Evolutionary conservation across 805 yeast species (phyloP).

Genomic region (Candida mattraensis): DNA sequence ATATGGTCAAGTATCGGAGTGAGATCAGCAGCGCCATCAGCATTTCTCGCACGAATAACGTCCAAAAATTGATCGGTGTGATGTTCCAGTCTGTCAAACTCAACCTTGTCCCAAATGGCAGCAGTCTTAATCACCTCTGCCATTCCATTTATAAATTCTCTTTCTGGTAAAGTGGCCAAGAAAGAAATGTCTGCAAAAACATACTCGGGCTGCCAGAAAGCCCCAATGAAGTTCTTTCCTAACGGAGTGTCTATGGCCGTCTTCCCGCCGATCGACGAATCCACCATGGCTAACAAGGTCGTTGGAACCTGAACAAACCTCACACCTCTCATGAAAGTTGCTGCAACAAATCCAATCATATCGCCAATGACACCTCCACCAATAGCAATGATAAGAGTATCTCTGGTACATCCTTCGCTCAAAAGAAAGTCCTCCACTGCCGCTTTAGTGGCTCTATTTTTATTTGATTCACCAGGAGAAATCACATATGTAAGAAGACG

Average conservation of each 20-base stretch:
- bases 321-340: slow-evolving; percentile 98
- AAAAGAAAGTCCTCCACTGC: slow-evolving; percentile 88
- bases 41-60: slow-evolving; percentile 50
- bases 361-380: slow-evolving; percentile 99
- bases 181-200: slow-evolving; percentile 87
- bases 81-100: slow-evolving; percentile 79
- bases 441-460: slow-evolving; percentile 86
- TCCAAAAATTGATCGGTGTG: slow-evolving; percentile 69
- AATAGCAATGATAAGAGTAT: slow-evolving; percentile 88
- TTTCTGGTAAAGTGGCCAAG: slow-evolving; percentile 81
- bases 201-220: slow-evolving; percentile 94
- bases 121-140: slow-evolving; percentile 98
- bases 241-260: slow-evolving; percentile 96
- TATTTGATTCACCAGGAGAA: slow-evolving; percentile 91
- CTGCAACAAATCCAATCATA: slow-evolving; percentile 98
- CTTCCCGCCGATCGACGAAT: slow-evolving; percentile 96
- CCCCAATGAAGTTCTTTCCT: slow-evolving; percentile 95
- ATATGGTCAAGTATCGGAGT: slow-evolving; percentile 70
- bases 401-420: slow-evolving; percentile 87
- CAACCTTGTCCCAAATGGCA: slow-evolving; percentile 92
- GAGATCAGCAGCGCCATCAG: slow-evolving; percentile 58
- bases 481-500: slow-evolving; percentile 74
- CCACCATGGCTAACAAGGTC: slow-evolving; percentile 93
- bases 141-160: slow-evolving; percentile 97
- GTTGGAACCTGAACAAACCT: slow-evolving; percentile 94